A percentile compares a stretch with the other conserved stretches of the same genome.
phyloP scores from a whole-genome alignment of 2,329 filamentous ascomycete genomes.

The Fusarium stilboides region DNA sequence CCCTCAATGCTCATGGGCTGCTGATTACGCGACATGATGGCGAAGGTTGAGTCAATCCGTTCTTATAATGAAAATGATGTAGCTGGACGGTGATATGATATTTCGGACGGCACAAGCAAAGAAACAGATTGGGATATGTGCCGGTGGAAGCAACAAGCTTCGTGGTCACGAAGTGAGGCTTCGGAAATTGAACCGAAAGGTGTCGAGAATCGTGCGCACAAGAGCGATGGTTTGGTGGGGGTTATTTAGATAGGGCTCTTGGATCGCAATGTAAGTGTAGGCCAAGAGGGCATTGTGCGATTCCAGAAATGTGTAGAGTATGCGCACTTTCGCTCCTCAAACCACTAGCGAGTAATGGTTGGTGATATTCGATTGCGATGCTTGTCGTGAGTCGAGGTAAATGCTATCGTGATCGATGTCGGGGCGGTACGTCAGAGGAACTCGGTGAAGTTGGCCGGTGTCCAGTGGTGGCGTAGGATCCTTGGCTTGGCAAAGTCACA shows the following conservation, averaged over 20 bases:
- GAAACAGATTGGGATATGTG: neutral
- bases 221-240: conserved; percentile 26
- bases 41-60: conserved; percentile 17
- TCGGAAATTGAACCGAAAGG: conserved; percentile 7
- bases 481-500: conserved; percentile 21
- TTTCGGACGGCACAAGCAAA: neutral
- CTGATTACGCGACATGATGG: conserved; percentile 54
- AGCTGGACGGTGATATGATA: neutral
- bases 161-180: conserved; percentile 9
- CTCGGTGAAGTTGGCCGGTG: conserved; percentile 38
- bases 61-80: neutral
- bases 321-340: conserved; percentile 15
- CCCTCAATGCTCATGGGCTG: conserved; percentile 81
- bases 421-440: conserved; percentile 38
- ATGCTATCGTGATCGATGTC: conserved; percentile 29
- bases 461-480: conserved; percentile 24
- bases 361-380: conserved; percentile 1
- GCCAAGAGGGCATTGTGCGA: conserved; percentile 40
- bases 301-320: conserved; percentile 9
- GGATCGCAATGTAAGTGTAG: conserved; percentile 23
- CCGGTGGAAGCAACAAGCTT: neutral
- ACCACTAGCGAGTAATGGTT: conserved; percentile 9
- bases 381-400: conserved; percentile 11
- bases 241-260: conserved; percentile 18
- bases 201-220: conserved; percentile 24